phyloP scores from a whole-genome alignment of 164 flowering plant species.

The Aristolochia contorta region DNA sequence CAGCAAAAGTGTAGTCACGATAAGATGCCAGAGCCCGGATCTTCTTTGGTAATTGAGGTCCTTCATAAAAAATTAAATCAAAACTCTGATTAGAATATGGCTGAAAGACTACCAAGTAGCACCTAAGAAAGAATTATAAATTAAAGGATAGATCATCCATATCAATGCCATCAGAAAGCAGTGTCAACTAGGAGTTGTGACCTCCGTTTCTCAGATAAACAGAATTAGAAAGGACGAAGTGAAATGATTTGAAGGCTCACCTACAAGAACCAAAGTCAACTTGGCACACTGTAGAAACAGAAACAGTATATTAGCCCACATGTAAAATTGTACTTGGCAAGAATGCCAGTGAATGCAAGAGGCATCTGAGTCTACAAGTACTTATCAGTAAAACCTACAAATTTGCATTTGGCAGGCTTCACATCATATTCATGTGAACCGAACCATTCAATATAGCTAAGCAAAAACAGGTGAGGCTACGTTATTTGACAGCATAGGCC shows the following conservation, averaged over 20 bases:
- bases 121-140: neutral
- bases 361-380: too few species aligned
- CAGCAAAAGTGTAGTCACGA: slow-evolving; percentile 91
- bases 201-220: neutral
- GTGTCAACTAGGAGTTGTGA: neutral
- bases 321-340: too few species aligned
- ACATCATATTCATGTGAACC: too few species aligned
- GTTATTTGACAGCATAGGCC: too few species aligned
- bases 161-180: neutral
- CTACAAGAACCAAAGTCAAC: slow-evolving; percentile 65
- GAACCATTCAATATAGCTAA: too few species aligned
- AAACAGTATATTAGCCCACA: neutral
- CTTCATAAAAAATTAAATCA: slow-evolving; percentile 23
- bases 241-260: slow-evolving; percentile 28
- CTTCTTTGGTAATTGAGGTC: slow-evolving; percentile 89
- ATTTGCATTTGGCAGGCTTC: too few species aligned
- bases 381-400: too few species aligned
- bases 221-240: neutral
- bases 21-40: slow-evolving; percentile 88
- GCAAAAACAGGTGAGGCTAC: too few species aligned
- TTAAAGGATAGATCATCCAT: neutral
- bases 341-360: neutral
- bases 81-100: neutral
- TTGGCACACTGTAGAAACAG: slow-evolving; percentile 68
- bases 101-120: neutral